Evolutionary conservation across 805 yeast species (phyloP).

Genomic region (Hanseniaspora jakobsenii): DNA sequence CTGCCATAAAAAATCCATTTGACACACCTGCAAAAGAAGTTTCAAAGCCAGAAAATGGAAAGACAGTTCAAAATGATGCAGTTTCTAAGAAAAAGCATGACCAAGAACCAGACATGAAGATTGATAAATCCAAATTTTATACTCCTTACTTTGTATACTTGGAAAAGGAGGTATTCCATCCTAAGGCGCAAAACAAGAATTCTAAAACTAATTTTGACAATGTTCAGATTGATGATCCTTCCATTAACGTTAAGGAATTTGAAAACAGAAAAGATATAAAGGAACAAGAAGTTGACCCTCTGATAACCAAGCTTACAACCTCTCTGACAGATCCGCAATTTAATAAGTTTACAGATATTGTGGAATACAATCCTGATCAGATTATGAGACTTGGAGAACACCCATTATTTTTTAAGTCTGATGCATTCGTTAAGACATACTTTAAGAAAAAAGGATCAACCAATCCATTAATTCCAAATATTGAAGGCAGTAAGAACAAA

Average conservation of each 20-base stretch:
- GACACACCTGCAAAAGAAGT: conserved; percentile 5
- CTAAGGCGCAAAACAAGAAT: conserved; percentile 36
- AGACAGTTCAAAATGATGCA: conserved; percentile 12
- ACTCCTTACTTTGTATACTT: conserved; percentile 61
- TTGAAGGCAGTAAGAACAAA: conserved; percentile 27
- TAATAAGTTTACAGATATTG: conserved; percentile 61
- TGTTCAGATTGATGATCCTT: conserved; percentile 40
- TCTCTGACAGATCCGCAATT: conserved; percentile 66
- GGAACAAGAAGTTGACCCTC: conserved; percentile 27
- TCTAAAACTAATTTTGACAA: conserved; percentile 28
- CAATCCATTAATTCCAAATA: conserved; percentile 1
- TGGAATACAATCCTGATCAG: conserved; percentile 75
- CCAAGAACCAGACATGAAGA: conserved; percentile 20
- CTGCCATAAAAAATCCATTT: conserved; percentile 15
- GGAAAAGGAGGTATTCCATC: conserved; percentile 55
- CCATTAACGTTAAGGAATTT: conserved; percentile 26
- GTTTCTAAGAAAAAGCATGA: conserved; percentile 24
- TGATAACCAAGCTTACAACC: conserved; percentile 38
- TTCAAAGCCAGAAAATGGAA: conserved; percentile 27
- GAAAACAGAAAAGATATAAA: conserved; percentile 16
- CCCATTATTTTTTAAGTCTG: conserved; percentile 16
- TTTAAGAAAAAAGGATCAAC: neutral
- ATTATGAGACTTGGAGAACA: conserved; percentile 46
- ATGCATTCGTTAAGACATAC: conserved; percentile 11
- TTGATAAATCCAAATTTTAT: conserved; percentile 28